These are phyloP conservation scores for Fibroporia radiculosa DNA, from an alignment of 768 basidiomycete species.

Conservation along the genomic window DNA sequence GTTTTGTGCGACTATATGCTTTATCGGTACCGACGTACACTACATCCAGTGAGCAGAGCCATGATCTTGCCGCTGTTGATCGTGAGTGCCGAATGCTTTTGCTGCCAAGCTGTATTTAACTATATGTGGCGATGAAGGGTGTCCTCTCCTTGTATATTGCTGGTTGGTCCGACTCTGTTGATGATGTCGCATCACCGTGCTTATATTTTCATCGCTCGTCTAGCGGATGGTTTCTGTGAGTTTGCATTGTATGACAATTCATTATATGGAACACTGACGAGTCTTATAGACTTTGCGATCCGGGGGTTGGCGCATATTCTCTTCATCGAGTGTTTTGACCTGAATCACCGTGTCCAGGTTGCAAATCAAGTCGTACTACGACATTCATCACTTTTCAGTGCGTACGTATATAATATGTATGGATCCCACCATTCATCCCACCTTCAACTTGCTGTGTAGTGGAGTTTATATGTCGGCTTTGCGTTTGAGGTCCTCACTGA, in stretches of 20 bases:
- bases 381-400: constrained; percentile 7
- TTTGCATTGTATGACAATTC: not conserved
- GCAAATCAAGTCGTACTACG: constrained; percentile 3
- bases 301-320: constrained; percentile 4
- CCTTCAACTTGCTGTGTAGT: constrained; percentile 1
- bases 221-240: constrained; percentile 6
- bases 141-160: constrained; percentile 3
- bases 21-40: not conserved
- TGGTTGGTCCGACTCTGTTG: not conserved
- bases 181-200: not conserved
- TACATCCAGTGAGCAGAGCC: constrained; percentile 4
- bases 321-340: not conserved
- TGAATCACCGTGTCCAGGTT: not conserved
- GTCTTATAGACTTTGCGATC: constrained; percentile 7
- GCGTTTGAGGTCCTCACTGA: constrained; percentile 9
- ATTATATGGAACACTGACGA: not conserved
- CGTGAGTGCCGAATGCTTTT: constrained; percentile 5
- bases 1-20: not conserved
- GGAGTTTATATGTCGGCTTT: constrained; percentile 16
- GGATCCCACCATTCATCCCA: not conserved
- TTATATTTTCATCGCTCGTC: not conserved
- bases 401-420: not conserved
- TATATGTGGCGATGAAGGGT: not conserved
- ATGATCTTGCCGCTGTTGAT: constrained; percentile 8
- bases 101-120: not conserved